Base-by-base conservation (phyloP, 192 early-diverging fungal genomes). In the Umbelopsis isabellina region DNA sequence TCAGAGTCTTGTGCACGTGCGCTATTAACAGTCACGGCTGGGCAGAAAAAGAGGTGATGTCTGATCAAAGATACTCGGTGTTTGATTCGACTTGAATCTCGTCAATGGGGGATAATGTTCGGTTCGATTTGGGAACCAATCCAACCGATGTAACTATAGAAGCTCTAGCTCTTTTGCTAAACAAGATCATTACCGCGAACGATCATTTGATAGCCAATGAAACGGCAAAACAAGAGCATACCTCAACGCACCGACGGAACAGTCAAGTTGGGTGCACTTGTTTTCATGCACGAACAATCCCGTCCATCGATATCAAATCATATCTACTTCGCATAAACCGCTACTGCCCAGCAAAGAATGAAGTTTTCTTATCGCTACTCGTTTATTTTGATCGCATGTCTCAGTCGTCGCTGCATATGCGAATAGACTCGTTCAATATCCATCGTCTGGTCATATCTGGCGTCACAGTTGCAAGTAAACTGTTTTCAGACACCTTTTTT, bases 401-500 rank as follows among this genome's bases (percentile, higher is more conserved):
- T 15, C 79, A 81, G 15, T 86, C 84, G 65, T 81, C 85, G 15
- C 73, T 75, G 11, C 75, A 77, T 44, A 88, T 96, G 41, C 83
- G 86, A n/a, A 87, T 97, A 23, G 90, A 94, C 76, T 91, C 92
- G 21, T 94, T 88, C 72, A 94, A 93, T 65, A 90, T 97, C 64
- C 96, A 97, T 77, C 90, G 96, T n/a, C 79, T 97, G 67, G 81
- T 96, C 22, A 95, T 97, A 67, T 86, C 93, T 8, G 94, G 88
- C 15, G 86, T 94, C 46, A 91, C 95, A 84, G 83, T 95, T 33
- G 90, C 90, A n/a, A 89, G 91, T 51, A 97, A 97, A 74, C 94
- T 92, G 78, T 93, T 93, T 74, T 91, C 90, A 2, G 95, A 97
- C 75, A 87, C 95, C 30, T 97, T 95, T 68, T 97, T 91, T 77